Evolutionary conservation across 805 yeast genomes (phyloP).

Genomic region (Maudiozyma pseudohumilis): DNA sequence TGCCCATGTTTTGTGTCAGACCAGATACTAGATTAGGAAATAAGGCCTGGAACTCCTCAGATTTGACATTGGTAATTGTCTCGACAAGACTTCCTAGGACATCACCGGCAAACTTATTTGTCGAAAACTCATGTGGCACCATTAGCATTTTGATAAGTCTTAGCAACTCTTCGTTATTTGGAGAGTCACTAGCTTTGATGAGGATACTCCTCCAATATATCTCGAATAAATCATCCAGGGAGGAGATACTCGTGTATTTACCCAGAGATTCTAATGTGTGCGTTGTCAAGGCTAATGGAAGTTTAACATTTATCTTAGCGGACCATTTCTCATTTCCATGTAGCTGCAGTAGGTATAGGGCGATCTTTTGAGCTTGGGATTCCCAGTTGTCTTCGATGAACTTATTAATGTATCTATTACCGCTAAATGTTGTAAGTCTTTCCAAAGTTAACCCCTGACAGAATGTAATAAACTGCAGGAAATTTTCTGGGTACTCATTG

Average conservation of each 20-base stretch:
- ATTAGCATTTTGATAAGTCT: background rate
- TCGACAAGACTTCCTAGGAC: constrained; percentile 34
- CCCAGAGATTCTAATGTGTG: constrained; percentile 1
- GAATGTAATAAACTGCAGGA: constrained; percentile 34
- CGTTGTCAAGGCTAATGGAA: constrained; percentile 20
- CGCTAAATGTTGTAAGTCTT: constrained; percentile 35
- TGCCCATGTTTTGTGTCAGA: constrained; percentile 25
- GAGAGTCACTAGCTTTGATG: constrained; percentile 27
- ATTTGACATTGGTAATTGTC: constrained; percentile 23
- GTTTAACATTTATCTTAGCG: constrained; percentile 24
- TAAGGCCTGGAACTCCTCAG: constrained; percentile 11
- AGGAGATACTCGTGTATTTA: constrained; percentile 4
- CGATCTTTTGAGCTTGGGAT: constrained; percentile 28
- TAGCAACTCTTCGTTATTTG: background rate
- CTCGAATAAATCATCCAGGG: constrained; percentile 24
- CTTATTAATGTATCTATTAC: constrained; percentile 38
- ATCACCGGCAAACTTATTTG: constrained; percentile 32
- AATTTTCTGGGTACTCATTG: constrained; percentile 34
- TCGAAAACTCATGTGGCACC: background rate
- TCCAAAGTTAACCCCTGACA: constrained; percentile 35
- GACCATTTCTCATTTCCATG: constrained; percentile 24
- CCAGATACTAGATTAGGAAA: constrained; percentile 14
- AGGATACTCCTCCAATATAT: constrained; percentile 45
- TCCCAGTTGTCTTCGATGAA: constrained; percentile 38
- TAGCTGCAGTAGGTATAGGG: constrained; percentile 35